These are phyloP conservation scores for Kodamaea leandrae DNA, from an alignment of 805 yeast species.

Conservation along the genomic window DNA sequence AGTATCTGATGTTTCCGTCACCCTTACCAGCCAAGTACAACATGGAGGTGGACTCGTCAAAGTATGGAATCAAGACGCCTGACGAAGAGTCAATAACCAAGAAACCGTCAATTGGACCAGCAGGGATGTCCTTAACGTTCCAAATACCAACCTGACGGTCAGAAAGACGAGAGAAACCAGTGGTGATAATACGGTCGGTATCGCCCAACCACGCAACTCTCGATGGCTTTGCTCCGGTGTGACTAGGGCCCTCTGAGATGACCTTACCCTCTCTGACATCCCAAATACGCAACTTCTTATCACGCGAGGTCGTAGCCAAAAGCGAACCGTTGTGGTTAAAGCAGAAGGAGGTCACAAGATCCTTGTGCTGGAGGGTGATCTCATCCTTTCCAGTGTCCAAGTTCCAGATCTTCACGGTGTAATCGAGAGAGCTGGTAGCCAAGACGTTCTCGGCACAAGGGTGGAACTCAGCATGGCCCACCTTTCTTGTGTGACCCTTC, in stretches of 20 bases:
- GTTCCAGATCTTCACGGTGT: constrained; percentile 90
- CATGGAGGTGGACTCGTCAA: constrained; percentile 74
- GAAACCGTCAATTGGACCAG: constrained; percentile 90
- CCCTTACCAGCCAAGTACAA: constrained; percentile 95
- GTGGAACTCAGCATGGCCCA: constrained; percentile 86
- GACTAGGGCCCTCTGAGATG: constrained; percentile 83
- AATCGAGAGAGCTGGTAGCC: constrained; percentile 89
- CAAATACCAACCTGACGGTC: constrained; percentile 96
- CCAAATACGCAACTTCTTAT: constrained; percentile 88
- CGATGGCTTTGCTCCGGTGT: constrained; percentile 87
- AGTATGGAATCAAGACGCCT: constrained; percentile 91
- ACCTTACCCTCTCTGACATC: constrained; percentile 74
- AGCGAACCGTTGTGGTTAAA: constrained; percentile 88
- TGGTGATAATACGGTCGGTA: constrained; percentile 79
- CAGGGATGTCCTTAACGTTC: constrained; percentile 71
- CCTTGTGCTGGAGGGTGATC: constrained; percentile 78
- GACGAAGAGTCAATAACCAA: constrained; percentile 84
- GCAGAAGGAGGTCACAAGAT: constrained; percentile 87
- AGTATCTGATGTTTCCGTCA: constrained; percentile 95
- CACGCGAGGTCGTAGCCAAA: constrained; percentile 87
- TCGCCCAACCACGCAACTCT: constrained; percentile 91
- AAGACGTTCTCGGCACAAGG: constrained; percentile 85
- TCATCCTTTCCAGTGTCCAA: constrained; percentile 68
- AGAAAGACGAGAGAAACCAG: constrained; percentile 89
- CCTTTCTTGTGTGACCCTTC: constrained; percentile 88